These are phyloP conservation scores for Durio zibethinus DNA, from an alignment of 345 rosid genomes.

Conservation along the genomic window DNA sequence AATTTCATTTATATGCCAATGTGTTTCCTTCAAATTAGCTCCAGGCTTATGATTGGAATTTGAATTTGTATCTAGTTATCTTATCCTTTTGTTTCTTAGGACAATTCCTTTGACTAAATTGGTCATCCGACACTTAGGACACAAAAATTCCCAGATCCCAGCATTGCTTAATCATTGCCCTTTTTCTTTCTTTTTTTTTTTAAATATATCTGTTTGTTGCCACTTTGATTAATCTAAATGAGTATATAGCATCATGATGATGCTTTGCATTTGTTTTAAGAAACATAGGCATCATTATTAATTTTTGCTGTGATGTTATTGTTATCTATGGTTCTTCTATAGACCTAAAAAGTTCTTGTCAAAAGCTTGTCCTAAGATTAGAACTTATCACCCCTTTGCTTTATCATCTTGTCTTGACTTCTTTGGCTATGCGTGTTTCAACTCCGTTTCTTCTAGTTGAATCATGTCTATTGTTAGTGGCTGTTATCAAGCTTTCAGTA, in stretches of 20 bases:
- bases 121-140: neutral
- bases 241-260: neutral
- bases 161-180: neutral
- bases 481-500: neutral
- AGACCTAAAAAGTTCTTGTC: neutral
- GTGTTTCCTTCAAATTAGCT: neutral
- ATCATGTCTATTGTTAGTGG: neutral
- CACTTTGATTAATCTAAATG: neutral
- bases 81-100: neutral
- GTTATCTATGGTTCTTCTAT: neutral
- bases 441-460: conserved; percentile 1
- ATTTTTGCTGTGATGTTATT: neutral
- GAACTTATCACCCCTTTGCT: neutral
- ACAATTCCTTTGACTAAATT: neutral
- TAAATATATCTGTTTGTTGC: neutral
- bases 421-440: neutral
- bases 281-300: neutral
- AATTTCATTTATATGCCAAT: conserved; percentile 2
- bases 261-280: neutral
- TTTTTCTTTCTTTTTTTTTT: no score
- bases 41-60: neutral
- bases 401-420: neutral
- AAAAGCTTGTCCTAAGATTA: neutral
- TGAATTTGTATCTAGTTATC: neutral
- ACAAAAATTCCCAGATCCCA: neutral